These are phyloP conservation scores for Malus sieversii DNA, from an alignment of 306 rosid species.

Conservation along the genomic window DNA sequence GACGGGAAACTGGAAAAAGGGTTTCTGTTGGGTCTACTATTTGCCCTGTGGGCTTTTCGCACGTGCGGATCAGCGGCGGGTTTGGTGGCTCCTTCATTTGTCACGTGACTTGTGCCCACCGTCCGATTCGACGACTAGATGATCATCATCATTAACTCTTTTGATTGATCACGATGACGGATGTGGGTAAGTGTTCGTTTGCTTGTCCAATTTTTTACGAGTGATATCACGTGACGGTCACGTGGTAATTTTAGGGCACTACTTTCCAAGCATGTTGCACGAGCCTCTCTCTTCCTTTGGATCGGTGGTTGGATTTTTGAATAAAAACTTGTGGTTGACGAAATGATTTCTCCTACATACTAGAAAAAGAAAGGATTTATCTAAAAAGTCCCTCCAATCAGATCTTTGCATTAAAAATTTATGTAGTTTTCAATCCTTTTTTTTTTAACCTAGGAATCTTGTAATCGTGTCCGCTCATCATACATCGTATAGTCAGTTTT, in stretches of 20 bases:
- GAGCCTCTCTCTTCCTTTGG: neutral
- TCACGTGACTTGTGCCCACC: constrained; percentile 22
- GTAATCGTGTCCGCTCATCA: accelerated
- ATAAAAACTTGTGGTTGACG: neutral
- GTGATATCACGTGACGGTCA: neutral
- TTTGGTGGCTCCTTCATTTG: neutral
- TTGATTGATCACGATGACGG: neutral
- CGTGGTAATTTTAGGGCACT: neutral
- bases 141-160: neutral
- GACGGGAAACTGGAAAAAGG: neutral
- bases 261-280: neutral
- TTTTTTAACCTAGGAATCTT: accelerated
- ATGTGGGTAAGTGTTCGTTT: neutral
- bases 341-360: no score
- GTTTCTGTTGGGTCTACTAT: neutral
- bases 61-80: neutral
- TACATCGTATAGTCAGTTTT: accelerated
- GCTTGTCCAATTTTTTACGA: neutral
- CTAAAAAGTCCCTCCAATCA: neutral
- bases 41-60: neutral
- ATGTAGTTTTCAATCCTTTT: no score
- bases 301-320: neutral
- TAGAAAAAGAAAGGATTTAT: neutral
- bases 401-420: neutral
- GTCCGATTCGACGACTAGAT: neutral